Base-by-base conservation (phyloP, 352 stramenopile genomes). In the Phytophthora hybrid region DNA sequence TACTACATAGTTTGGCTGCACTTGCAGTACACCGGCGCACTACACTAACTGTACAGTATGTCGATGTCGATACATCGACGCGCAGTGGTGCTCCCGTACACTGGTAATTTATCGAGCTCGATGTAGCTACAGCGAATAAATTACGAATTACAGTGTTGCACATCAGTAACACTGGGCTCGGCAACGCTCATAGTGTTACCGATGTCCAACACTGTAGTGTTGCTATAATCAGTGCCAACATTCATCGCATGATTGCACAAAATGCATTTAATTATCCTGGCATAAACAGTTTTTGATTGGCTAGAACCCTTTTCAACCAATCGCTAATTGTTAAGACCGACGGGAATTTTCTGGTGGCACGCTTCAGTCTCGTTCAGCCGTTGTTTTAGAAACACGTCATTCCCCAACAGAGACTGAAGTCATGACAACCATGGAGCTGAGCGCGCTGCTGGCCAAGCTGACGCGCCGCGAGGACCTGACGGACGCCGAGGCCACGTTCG, bases 371-470 rank as follows among this genome's bases (percentile, higher is more conserved):
- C 21, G 39, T 52, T 54, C 16, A 54, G 57, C 57, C 26, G 52
- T 46, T 60, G 46, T 60, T 58, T 58, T 9, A 8, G 34, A 1
- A 41, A 41, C 54, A 66, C 56, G 68, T 71, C 61, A 70, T 23
- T 71, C 23, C 34, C 3, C 34, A 41, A 41, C 23, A 26, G 5
- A 41, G 34, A 41, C 34, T 39, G 32, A 39, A 39, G 32, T 14
- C 37, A 60, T 41, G 21, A 71, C 23, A 7, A 73, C 58, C 19
- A 93, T 93, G 86, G 81, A 95, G 59, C 61, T 96, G 49, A 96
- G 90, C 62, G 21, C 78, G n/a, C 55, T 95, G 73, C 66, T 96
- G 55, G 79, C 87, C 54, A 96, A 95, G 69, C 74, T 96, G 32
- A 82, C 83, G 65, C 73, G 74, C 31, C 85, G 86, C 61, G 84